Base-by-base conservation (phyloP, 2,329 filamentous ascomycete species). In the Ophiostoma ips region DNA sequence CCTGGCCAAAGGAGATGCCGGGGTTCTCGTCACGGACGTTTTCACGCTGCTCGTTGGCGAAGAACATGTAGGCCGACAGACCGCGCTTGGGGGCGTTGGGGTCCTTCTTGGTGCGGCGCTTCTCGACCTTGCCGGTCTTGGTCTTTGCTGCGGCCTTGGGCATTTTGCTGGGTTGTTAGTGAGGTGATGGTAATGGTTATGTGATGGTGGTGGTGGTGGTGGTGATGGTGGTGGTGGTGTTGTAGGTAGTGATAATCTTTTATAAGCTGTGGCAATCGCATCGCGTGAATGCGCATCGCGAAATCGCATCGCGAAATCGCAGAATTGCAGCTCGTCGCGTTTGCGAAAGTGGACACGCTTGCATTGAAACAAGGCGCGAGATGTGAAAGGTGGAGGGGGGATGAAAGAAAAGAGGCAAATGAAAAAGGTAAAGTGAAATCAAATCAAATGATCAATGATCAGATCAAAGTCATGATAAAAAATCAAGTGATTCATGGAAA, bases 11-110 rank as follows among this genome's bases (percentile, higher is more conserved):
- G 60, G 84, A 84, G 72, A 96, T 95, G 62, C 89, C 90, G 36
- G 90, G 90, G 78, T 96, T 96, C 71, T 96, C 90, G 67, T 95
- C 88, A 62, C 92, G 87, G 61, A 98, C 92, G 69, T 92, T 94
- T 66, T 96, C 90, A 61, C 92, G 89, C 73, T 95, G 87, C 72
- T 96, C 92, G 66, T 96, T 96, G 80, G 92, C 92, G 68, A 96
- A 98, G 84, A 96, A 96, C 92, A 98, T 98, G 81, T 98, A 98
- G 57, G 92, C 92, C 49, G 92, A 96, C 47, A 98, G 87, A 75
- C 90, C 92, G 71, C 92, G 88, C 88, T 96, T 98, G 68, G 92
- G 92, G 54, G 89, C 90, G 72, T 95, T 95, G 70, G 88, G 88
- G 71, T 95, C 89, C 73, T 79, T 79, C 75, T 79, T 79, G 63